Evolutionary conservation across 257 asterid genomes (phyloP), one percentile per base, ranked within the genome.

Genomic region (Plantago ovata): DNA sequence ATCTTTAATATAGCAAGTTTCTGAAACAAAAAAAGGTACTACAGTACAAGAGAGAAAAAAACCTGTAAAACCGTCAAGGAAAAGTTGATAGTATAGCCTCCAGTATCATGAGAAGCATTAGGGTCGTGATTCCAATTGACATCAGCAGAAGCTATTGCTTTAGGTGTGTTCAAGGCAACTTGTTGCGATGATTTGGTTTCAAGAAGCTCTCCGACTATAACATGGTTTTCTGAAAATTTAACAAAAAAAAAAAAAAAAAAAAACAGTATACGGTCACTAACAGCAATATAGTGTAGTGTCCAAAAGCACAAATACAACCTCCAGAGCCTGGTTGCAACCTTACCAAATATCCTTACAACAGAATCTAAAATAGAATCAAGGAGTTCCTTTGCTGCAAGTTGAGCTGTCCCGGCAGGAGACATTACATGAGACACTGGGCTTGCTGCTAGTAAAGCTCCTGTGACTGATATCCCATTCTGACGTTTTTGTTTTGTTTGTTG

Each of bases 381-480:
- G 63, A 93, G 91, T 69, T 89, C 96, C 75, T 74, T 80, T 22
- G 91, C 94, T 71, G 95, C 80, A 66, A 80, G 69, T 73, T 93
- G 99, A 44, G 94, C 99, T 69, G 84, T 73, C 71, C 99, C 99
- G 16, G 78, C 58, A 58, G 99, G 99, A 71, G 95, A 83, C 98
- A 92, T 92, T 58, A 79, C 83, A 56, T 84, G 75, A 47, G 97
- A 89, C 67, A 93, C 97, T 32, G 97, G 99, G 76, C 99, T 89
- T 60, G 72, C 92, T 12, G 99, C 84, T 70, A 77, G 72, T 59
- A 79, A 63, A 62, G 89, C 75, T 69, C 95, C 85, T 44, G 84
- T 52, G 62, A 70, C 42, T 61, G 93, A 79, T 61, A 77, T 70
- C 61, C 92, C 95, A 75, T 86, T 89, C 59, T 82, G 96, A 75